These are phyloP conservation scores for Cryptococcus depauperatus DNA, from an alignment of 1,284 basidiomycete species.

Conservation along the genomic window DNA sequence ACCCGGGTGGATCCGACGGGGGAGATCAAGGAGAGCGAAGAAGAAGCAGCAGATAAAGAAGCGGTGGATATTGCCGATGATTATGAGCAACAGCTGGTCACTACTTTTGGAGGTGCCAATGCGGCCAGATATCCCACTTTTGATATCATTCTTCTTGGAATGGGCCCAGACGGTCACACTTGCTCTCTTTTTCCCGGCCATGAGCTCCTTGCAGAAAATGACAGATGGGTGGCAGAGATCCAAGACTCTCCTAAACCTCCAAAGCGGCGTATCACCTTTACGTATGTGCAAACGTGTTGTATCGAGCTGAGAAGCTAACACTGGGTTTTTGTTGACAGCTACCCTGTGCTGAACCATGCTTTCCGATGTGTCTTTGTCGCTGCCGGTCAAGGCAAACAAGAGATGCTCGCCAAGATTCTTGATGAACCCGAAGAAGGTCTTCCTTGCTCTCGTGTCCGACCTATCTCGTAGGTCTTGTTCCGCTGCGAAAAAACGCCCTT, in stretches of 20 bases:
- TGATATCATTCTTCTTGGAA: constrained; percentile 86
- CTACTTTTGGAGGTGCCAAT: constrained; percentile 80
- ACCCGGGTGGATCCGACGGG: constrained; percentile 30
- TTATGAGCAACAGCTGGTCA: constrained; percentile 88
- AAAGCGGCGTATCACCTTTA: constrained; percentile 68
- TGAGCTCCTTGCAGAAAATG: constrained; percentile 69
- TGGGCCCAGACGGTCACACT: constrained; percentile 94
- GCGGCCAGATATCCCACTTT: constrained; percentile 89
- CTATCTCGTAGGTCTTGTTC: constrained; percentile 47
- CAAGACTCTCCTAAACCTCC: constrained; percentile 93
- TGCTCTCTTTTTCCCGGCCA: constrained; percentile 93
- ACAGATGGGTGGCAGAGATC: constrained; percentile 89
- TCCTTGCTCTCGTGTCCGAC: constrained; percentile 75
- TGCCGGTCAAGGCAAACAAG: constrained; percentile 73
- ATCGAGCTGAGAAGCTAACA: not conserved
- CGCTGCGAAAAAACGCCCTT: too few species aligned
- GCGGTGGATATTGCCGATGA: constrained; percentile 82
- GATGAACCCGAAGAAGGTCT: constrained; percentile 73
- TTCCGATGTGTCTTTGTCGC: constrained; percentile 79
- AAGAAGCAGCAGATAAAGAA: constrained; percentile 45
- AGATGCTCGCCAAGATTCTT: constrained; percentile 63
- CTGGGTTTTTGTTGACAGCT: constrained; percentile 36
- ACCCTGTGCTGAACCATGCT: constrained; percentile 88
- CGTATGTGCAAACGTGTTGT: too few species aligned
- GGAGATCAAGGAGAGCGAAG: constrained; percentile 44